Evolutionary conservation across 2,329 filamentous ascomycete genomes (phyloP).

Genomic region (Leptoxyphium fumago): DNA sequence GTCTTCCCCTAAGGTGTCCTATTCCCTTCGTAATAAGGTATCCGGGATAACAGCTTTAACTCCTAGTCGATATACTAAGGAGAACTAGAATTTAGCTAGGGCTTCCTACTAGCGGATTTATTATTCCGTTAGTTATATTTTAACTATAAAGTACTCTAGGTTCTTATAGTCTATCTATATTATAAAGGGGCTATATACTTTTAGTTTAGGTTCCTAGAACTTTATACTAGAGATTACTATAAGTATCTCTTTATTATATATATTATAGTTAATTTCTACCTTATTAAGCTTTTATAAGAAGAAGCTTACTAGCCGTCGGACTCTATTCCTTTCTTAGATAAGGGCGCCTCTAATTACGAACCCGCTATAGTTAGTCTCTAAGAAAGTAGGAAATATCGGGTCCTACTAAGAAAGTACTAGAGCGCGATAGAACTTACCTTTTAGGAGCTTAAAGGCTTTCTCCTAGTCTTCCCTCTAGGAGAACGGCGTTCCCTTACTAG

Average conservation of each 20-base stretch:
- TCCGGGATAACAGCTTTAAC: background rate
- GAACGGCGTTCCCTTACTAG: conserved; percentile 4
- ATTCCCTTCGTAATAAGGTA: conserved; percentile 2
- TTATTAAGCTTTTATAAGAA: conserved; percentile 12
- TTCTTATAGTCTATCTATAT: conserved; percentile 17
- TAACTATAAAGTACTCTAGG: conserved; percentile 16
- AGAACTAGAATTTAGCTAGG: conserved; percentile 4
- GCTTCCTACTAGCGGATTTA: conserved; percentile 4
- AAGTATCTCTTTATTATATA: conserved; percentile 19
- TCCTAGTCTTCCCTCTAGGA: conserved; percentile 3
- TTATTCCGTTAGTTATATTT: conserved; percentile 5
- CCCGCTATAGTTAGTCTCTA: conserved; percentile 8
- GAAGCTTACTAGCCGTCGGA: conserved; percentile 5
- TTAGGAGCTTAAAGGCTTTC: conserved; percentile 5
- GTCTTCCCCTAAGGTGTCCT: conserved; percentile 3
- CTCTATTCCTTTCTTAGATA: conserved; percentile 2
- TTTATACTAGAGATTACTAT: conserved; percentile 14
- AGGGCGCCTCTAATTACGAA: conserved; percentile 3
- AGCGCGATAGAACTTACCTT: conserved; percentile 5
- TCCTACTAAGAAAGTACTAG: conserved; percentile 6
- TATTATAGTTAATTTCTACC: conserved; percentile 15
- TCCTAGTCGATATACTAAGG: conserved; percentile 3
- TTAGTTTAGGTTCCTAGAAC: conserved; percentile 10
- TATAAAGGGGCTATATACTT: conserved; percentile 4
- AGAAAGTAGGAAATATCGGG: conserved; percentile 7